Evolutionary conservation across 768 basidiomycete genomes (phyloP).

Genomic region (Russula foetens): DNA sequence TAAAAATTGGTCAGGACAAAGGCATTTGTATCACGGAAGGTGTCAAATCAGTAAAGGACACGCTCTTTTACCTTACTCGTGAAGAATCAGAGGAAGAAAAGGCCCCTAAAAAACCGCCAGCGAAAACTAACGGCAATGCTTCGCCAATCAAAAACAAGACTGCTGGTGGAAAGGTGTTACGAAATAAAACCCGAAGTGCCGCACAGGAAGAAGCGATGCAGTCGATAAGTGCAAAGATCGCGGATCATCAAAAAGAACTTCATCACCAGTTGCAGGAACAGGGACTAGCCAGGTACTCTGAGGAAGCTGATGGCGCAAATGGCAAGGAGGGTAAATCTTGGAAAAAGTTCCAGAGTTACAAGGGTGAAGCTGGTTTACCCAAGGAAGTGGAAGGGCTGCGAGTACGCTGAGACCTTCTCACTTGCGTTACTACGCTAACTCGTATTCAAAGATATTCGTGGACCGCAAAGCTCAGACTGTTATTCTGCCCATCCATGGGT

Average conservation of each 20-base stretch:
- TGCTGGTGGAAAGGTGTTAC: constrained; percentile 76
- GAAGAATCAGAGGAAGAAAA: constrained; percentile 51
- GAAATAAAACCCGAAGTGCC: constrained; percentile 85
- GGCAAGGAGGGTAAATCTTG: constrained; percentile 89
- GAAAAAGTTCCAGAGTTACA: constrained; percentile 96
- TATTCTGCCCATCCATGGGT: constrained; percentile 89
- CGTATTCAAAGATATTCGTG: constrained; percentile 69
- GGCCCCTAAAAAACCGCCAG: constrained; percentile 44
- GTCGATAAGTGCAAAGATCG: constrained; percentile 67
- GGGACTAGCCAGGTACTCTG: constrained; percentile 77
- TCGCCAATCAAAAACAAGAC: constrained; percentile 64
- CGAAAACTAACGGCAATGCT: constrained; percentile 54
- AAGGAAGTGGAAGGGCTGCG: constrained; percentile 70
- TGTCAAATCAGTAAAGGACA: constrained; percentile 75
- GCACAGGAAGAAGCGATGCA: constrained; percentile 79
- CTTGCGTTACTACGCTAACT: not conserved
- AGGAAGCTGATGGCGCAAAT: constrained; percentile 62
- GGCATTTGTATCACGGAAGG: constrained; percentile 75
- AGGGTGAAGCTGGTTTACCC: constrained; percentile 86
- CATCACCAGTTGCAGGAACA: constrained; percentile 69
- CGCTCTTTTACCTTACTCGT: constrained; percentile 73
- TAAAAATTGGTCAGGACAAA: constrained; percentile 62
- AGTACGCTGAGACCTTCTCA: constrained; percentile 38
- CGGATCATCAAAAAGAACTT: constrained; percentile 81
- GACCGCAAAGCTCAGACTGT: constrained; percentile 89